These are phyloP conservation scores for Vishniacozyma victoriae DNA, from an alignment of 768 basidiomycete genomes.

Conservation along the genomic window DNA sequence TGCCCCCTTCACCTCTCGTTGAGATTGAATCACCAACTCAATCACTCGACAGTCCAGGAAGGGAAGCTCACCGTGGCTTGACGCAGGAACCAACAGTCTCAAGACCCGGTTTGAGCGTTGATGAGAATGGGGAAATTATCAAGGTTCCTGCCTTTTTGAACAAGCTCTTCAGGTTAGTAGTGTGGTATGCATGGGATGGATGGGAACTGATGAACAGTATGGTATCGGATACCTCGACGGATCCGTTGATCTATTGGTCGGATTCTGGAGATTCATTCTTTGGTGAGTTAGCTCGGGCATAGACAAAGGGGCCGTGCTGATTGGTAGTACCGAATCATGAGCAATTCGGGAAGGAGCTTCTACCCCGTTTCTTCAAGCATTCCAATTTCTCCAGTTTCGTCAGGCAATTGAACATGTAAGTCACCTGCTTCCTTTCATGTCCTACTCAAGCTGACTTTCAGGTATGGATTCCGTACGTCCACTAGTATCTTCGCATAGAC, in stretches of 20 bases:
- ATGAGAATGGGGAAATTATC: conserved; percentile 41
- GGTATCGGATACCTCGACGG: conserved; percentile 78
- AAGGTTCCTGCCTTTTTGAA: conserved; percentile 78
- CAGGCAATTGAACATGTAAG: conserved; percentile 45
- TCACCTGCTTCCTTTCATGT: not conserved
- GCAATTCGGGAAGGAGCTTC: conserved; percentile 71
- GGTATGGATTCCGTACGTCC: conserved; percentile 62
- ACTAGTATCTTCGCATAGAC: not conserved
- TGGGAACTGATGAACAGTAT: conserved; percentile 58
- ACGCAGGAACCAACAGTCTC: not conserved
- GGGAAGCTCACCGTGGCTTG: conserved; percentile 1
- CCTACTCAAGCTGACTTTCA: not conserved
- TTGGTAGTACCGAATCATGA: conserved; percentile 78
- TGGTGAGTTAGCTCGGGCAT: conserved; percentile 52
- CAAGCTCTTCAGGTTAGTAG: conserved; percentile 79
- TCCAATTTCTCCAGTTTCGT: conserved; percentile 48
- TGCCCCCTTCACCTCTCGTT: conserved; percentile 9
- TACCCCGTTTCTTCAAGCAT: conserved; percentile 49
- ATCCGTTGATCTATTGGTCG: conserved; percentile 84
- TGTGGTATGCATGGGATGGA: not conserved
- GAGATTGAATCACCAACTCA: conserved; percentile 3
- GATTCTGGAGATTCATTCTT: conserved; percentile 87
- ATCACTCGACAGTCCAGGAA: not conserved
- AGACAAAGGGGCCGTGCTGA: conserved; percentile 6
- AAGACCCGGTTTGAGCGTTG: conserved; percentile 30